Conservation (phyloP, 2,329 filamentous ascomycete genomes). For the Beauveria sp. region DNA sequence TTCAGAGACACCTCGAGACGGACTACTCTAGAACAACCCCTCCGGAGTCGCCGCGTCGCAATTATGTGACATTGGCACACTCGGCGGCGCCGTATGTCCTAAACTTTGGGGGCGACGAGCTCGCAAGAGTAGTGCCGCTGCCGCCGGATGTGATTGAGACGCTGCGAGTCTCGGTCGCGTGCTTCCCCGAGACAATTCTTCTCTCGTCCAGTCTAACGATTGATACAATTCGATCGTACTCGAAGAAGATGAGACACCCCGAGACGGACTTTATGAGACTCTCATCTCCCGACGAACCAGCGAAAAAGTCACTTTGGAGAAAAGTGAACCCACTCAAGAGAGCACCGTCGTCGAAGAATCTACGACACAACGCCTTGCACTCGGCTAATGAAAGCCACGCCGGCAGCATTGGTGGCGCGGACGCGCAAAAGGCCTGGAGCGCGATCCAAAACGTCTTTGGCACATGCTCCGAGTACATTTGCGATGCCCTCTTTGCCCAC, state of each 20-base stretch:
- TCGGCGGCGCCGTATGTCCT: conserved; percentile 22
- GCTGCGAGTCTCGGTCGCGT: conserved; percentile 43
- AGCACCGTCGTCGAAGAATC: conserved; percentile 13
- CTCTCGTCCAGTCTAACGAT: conserved; percentile 46
- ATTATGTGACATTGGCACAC: conserved; percentile 29
- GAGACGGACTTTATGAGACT: conserved; percentile 18
- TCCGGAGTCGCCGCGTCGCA: conserved; percentile 27
- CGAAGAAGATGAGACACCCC: conserved; percentile 43
- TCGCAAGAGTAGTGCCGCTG: conserved; percentile 37
- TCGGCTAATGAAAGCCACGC: conserved; percentile 7
- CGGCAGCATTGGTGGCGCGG: conserved; percentile 6
- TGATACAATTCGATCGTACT: conserved; percentile 50
- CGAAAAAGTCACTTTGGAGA: conserved; percentile 28
- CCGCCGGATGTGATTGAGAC: conserved; percentile 47
- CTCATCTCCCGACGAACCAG: conserved; percentile 7
- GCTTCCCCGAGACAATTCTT: conserved; percentile 54
- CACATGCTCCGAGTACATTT: conserved; percentile 44
- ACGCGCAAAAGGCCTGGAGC: conserved; percentile 30
- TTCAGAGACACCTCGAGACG: conserved; percentile 13
- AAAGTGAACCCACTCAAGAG: conserved; percentile 26
- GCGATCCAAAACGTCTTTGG: conserved; percentile 46
- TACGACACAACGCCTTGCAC: not conserved
- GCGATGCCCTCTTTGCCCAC: conserved; percentile 52
- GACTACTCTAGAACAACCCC: conserved; percentile 26
- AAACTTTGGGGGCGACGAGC: conserved; percentile 25